Evolutionary conservation across 176 grass and related monocot genomes (phyloP), one percentile per base, ranked within the genome.

Genomic region (Tillandsia leiboldiana): DNA sequence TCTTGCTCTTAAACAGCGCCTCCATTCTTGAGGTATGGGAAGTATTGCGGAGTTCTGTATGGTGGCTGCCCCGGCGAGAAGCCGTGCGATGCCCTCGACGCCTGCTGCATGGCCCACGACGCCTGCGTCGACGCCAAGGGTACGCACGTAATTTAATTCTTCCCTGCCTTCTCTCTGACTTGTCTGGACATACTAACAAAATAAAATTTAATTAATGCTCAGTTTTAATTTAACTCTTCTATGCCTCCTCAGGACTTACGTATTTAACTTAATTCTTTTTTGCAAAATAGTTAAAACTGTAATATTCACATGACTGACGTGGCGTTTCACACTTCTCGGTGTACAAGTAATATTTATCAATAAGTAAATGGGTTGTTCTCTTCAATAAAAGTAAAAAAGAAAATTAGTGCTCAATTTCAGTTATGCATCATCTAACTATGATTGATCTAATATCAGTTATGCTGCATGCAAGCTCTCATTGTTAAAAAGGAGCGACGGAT

Each of bases 21-120:
- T 14, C 92, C 83, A 14, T 66, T 96, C 53, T 75, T 96, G 70
- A 75, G 82, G 61, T 92, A 96, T 18, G 92, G 92, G 67, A 93
- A 97, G 77, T 97, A 90, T 72, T 92, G 94, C 71, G 94, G 89
- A 33, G 78, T 90, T 27, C 50, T 61, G 0, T 99, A 99, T 84
- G 88, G 82, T 11, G 94, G 94, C 1, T 99, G 87, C 69, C 80
- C 89, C 12, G 87, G 87, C 42, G 89, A 99, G 79, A 48, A 8
- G 24, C 89, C 94, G 9, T 90, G 94, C 69, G 94, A 99, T 74
- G 94, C 75, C 17, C 73, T 96, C 28, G 92, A 96, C 49, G 86
- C 92, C 67, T 96, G 92, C 81, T 97, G 93, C 84, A 85, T 92
- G 93, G 17, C 85, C 76, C 94, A 97, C 73, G 94, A 97, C 74